Conservation (phyloP, 768 basidiomycete species). For the Mycena rosella region DNA sequence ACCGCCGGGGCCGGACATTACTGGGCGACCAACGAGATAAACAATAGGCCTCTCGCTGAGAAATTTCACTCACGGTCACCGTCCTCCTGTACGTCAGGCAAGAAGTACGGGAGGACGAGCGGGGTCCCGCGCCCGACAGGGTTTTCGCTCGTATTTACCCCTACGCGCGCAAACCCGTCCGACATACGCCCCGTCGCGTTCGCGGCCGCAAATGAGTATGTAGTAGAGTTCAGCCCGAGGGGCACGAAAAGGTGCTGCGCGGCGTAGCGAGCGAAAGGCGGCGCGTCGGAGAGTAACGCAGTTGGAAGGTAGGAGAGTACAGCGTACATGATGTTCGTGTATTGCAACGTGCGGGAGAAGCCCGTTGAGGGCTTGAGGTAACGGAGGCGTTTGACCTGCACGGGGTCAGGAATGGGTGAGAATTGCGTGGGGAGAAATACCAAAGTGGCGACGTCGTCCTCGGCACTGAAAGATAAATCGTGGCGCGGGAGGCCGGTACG, state of each 20-base stretch:
- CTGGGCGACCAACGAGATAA: no score
- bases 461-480: constrained; percentile 18
- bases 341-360: background rate
- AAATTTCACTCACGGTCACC: no score
- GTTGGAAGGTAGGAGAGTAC: constrained; percentile 13
- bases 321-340: constrained; percentile 9
- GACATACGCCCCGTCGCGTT: background rate
- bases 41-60: no score
- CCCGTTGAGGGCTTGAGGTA: background rate
- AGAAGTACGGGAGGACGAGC: no score
- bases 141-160: no score
- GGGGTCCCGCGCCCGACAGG: no score
- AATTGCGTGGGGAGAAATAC: background rate
- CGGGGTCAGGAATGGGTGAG: no score
- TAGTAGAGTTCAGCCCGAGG: background rate
- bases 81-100: no score
- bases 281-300: background rate
- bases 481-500: background rate
- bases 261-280: constrained; percentile 11
- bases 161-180: no score
- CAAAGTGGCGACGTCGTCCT: background rate
- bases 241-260: background rate
- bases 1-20: no score
- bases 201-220: constrained; percentile 5
- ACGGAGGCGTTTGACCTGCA: background rate